Base-by-base conservation (phyloP, 495 filamentous ascomycete species). In the Neurospora sp. region DNA sequence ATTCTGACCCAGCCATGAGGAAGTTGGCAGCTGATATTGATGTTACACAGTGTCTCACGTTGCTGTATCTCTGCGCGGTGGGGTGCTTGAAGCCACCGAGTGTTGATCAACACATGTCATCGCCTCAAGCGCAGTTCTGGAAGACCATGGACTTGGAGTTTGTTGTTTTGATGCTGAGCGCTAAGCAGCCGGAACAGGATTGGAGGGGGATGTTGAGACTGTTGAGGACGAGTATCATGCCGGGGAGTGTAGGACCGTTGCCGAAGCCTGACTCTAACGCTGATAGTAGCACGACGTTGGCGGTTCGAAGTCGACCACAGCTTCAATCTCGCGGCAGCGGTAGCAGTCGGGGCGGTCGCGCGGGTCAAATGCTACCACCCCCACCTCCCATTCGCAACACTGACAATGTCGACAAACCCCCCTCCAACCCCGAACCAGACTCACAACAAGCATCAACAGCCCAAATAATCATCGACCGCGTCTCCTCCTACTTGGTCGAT, bases 61-160 rank as follows among this genome's bases (percentile, higher is more conserved):
- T 86, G 1, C 71, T 86, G 22, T 78, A 85, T 69, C 75, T 85
- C 18, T 76, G 80, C 6, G 82, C 82, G 0, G 48, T 84, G 10
- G 84, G 80, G 2, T 86, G 83, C 59, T 69, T 80, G 7, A 76
- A 77, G 6, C 72, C 73, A 0, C 42, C 71, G 1, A 22, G 39
- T 7, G 71, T 71, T 10, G 71, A 74, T 42, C 42, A 74, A 6
- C 69, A 70, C 27, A 9, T 35, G 53, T 4, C 27, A 35, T 75
- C 78, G 1, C 80, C 81, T 18, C 79, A 77, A 5, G 70, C 75
- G 5, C 70, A 81, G 40, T 85, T 85, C 70, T 86, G 85, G 85
- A 78, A 77, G 69, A 77, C 77, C 31, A 81, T 86, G 16, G 81
- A 84, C n/a, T 76, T 83, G 5, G 81, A 85, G n/a, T 85, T 86